Evolutionary conservation across 805 yeast species (phyloP), one percentile per base, ranked within the genome.

Genomic region (Kazachstania taianensis): DNA sequence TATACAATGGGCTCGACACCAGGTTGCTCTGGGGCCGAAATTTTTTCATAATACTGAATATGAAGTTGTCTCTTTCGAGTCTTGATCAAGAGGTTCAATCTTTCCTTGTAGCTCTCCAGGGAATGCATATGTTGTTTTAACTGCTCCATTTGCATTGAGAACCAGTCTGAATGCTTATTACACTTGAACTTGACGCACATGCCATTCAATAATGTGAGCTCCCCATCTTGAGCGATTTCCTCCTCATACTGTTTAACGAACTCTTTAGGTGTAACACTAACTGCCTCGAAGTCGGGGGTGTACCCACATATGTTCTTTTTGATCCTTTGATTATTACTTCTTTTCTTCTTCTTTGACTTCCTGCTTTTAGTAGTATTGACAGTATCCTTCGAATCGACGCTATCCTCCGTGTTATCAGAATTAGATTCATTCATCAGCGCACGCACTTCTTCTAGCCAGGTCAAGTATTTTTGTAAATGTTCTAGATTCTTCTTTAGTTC

Each of bases 101-200:
- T 45, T 23, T 49, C 52, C 16, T 39, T 41, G 22, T 47, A 44
- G 10, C 49, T 41, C 16, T 53, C 52, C 5, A 48, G 27, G 1
- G 57, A 45, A 10, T 48, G 43, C 27, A 45, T 22, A 23, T 55
- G 55, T 24, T 48, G 50, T 19, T 45, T 41, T 20, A 41, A 30
- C 18, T 45, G 50, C 19, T 46, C 54, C 17, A 41, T 28, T 8
- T 40, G 33, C 40, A 53, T 49, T 8, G 44, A 37, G 1, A 49
- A 34, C 62, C 62, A 57, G 22, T 52, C 57, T n/a, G 43, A 37
- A 33, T 57, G 62, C 28, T 44, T 46, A 33, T 40, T 36, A 30
- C 62, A 57, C 32, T 49, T 49, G 9, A 39, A 24, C 32, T 49
- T 52, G n/a, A 46, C 38, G 33, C 62, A 57, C 1, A 57, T 42